Conservation (phyloP, 441 rosid genomes). For the Manihot esculenta region DNA sequence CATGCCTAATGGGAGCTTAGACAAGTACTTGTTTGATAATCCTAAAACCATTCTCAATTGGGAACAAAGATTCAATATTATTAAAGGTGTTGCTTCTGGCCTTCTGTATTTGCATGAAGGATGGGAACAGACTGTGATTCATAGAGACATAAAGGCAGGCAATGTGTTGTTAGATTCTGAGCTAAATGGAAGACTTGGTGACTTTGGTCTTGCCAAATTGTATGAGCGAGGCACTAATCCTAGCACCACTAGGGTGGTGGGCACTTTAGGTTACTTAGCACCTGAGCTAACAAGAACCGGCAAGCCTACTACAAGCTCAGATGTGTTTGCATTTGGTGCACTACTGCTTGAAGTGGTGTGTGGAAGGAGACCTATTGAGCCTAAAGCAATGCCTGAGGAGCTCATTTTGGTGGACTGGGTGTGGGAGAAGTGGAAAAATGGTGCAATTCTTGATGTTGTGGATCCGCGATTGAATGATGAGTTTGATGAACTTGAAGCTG, state of each 20-base stretch:
- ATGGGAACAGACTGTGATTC: constrained; percentile 87
- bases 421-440: constrained; percentile 65
- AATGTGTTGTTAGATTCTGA: constrained; percentile 73
- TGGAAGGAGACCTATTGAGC: constrained; percentile 80
- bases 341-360: constrained; percentile 66
- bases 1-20: constrained; percentile 91
- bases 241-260: constrained; percentile 71
- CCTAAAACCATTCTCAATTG: constrained; percentile 57
- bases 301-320: constrained; percentile 67
- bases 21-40: constrained; percentile 64
- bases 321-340: constrained; percentile 87
- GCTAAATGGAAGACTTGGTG: constrained; percentile 72
- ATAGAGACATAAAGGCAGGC: constrained; percentile 82
- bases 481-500: constrained; percentile 57
- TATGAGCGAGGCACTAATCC: constrained; percentile 72
- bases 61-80: constrained; percentile 76
- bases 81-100: constrained; percentile 76
- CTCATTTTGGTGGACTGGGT: constrained; percentile 83
- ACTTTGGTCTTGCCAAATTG: constrained; percentile 82
- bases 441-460: constrained; percentile 59
- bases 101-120: constrained; percentile 85
- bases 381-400: constrained; percentile 73
- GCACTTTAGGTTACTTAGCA: constrained; percentile 87
- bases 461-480: constrained; percentile 62
- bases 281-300: constrained; percentile 88